Evolutionary conservation across 2,329 filamentous ascomycete genomes (phyloP).

Genomic region (Talaromyces sp.): DNA sequence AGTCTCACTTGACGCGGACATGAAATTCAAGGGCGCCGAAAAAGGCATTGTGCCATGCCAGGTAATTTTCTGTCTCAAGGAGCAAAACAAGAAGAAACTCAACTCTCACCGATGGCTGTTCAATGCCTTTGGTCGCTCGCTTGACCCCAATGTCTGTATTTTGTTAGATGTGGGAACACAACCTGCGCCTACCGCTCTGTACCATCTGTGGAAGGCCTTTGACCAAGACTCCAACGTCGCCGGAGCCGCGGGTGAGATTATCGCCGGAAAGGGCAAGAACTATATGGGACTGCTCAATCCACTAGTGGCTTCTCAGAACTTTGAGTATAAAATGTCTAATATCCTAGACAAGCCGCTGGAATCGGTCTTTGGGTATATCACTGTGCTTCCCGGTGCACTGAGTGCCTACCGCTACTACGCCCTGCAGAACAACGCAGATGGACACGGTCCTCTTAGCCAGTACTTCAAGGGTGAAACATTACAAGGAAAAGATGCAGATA

Average conservation of each 20-base stretch:
- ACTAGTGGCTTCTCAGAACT: conserved; percentile 93
- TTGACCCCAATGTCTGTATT: conserved; percentile 96
- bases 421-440: conserved; percentile 92
- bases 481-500: conserved; percentile 91
- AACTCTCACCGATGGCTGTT: conserved; percentile 99
- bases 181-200: conserved; percentile 83
- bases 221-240: conserved; percentile 97
- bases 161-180: conserved; percentile 93
- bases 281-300: conserved; percentile 85
- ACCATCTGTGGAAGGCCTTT: conserved; percentile 98
- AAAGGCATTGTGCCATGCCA: conserved; percentile 98
- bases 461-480: conserved; percentile 99
- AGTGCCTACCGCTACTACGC: conserved; percentile 95
- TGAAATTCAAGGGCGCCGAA: conserved; percentile 98
- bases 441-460: conserved; percentile 90
- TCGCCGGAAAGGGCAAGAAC: conserved; percentile 81
- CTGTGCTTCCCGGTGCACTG: conserved; percentile 88
- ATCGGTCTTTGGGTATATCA: conserved; percentile 97
- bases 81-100: conserved; percentile 95
- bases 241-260: conserved; percentile 95
- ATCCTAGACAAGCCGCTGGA: conserved; percentile 97
- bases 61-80: conserved; percentile 97
- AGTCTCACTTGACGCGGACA: conserved; percentile 87
- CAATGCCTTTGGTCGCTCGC: conserved; percentile 87
- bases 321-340: conserved; percentile 99